Evolutionary conservation across 768 basidiomycete genomes (phyloP), one percentile per base, ranked within the genome.

Genomic region (Gloeostereum incarnatum): DNA sequence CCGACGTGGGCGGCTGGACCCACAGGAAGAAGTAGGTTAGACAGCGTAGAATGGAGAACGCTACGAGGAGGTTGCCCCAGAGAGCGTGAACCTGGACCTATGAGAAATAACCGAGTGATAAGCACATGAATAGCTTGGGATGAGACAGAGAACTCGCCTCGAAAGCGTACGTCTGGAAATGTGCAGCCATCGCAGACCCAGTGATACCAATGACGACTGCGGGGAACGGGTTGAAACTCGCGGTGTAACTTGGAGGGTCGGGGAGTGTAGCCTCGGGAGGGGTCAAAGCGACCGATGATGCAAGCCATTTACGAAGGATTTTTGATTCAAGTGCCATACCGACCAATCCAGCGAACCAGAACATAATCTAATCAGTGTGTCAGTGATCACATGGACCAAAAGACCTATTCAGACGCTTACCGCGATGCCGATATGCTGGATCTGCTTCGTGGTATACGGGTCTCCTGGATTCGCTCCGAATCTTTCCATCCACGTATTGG

Each of bases 401-500:
- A n/a, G 26, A 32, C 33, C 10, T 22, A 31, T 35, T 24, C 41
- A 17, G 23, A 30, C 8, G 48, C 72, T 47, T 54, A 82, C 87
- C 49, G 93, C 93, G 45, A 98, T 96, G 40, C 82, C 75, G 39
- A 94, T 93, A 50, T 97, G 94, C 51, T 98, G 90, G 13, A 96
- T 75, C 53, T 96, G 77, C 57, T 91, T 94, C 17, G 90, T 84
- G 1, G 86, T 85, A 60, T 72, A 94, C 10, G 92, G 86, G 52
- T 82, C 81, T 9, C 86, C 88, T 0, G 83, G 61, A 13, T 71
- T 60, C 1, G 81, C 86, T 2, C 92, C 93, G 47, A 94, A 87
- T 29, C 94, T 74, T 60, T 98, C 94, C 87, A 97, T 90, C 89
- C 90, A 98, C 10, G 85, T 90, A 54, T 98, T 94, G 30, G 89